Percentiles rank a stretch among this genome's conserved stretches.
These are phyloP conservation scores for Aristolochia contorta DNA, from an alignment of 164 flowering plant genomes.

Conservation along the genomic window DNA sequence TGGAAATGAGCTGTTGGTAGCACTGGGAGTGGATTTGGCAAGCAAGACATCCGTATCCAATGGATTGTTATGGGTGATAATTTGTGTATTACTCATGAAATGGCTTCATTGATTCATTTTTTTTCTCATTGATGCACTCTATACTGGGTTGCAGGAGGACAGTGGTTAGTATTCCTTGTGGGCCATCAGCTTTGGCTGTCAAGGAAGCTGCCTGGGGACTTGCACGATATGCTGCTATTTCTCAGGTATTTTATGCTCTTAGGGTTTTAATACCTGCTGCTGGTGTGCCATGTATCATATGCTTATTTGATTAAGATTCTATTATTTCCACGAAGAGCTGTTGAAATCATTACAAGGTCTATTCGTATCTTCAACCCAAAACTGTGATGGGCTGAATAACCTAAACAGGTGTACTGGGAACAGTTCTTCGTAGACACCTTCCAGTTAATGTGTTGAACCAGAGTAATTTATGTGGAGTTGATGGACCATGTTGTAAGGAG, in stretches of 20 bases:
- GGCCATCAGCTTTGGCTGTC: conserved; percentile 87
- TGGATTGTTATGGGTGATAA: no score
- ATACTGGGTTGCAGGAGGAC: conserved; percentile 46
- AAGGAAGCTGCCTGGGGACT: conserved; percentile 98
- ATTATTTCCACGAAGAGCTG: background rate
- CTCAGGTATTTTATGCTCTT: conserved; percentile 43
- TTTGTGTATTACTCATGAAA: no score
- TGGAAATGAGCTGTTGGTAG: no score
- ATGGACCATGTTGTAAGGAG: no score
- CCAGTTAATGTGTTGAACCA: no score
- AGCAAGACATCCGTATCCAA: no score
- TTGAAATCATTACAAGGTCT: no score
- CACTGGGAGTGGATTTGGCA: no score
- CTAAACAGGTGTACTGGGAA: background rate
- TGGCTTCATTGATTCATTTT: no score
- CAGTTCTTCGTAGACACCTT: no score
- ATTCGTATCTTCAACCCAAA: background rate
- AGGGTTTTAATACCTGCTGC: background rate
- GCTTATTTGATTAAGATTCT: background rate
- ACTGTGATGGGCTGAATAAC: background rate
- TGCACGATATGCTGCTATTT: conserved; percentile 91
- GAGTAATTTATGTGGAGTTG: no score
- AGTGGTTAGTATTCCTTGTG: conserved; percentile 85
- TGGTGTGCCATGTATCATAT: background rate
- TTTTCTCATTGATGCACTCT: background rate